Base-by-base conservation (phyloP, 352 stramenopile species). In the Pythium coloratum region DNA sequence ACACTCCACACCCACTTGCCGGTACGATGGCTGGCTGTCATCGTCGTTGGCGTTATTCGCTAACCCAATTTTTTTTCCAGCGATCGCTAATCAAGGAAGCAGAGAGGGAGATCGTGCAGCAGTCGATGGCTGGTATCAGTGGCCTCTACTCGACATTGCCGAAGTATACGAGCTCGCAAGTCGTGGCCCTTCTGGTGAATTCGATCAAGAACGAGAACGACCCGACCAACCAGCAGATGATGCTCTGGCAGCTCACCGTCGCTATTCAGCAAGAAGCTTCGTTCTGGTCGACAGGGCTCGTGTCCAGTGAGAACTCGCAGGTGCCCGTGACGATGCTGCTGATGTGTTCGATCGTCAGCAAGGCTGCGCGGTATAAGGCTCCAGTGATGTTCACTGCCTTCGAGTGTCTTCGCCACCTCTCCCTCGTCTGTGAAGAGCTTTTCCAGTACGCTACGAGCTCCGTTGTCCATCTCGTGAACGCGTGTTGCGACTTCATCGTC, bases 221-320 rank as follows among this genome's bases (percentile, higher is more conserved):
- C 51, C 86, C 88, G 6, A 94, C 88, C 13, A 96, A 96, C 67
- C 86, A 94, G 69, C 88, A 96, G 60, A 94, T 96, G 88, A 90
- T 90, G 55, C 88, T 96, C 69, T 96, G 88, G 88, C 78, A 93
- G 55, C 74, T 96, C 55, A 91, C 84, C 2, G 85, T 96, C 18
- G 88, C 88, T 2, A 93, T 94, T 53, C 86, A 94, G 61, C 84
- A 96, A 68, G 88, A 96, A 66, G 86, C 86, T n/a, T 81, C 81
- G 33, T 92, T 90, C 57, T 96, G 88, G 88, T 88, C 86, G 7
- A 86, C 77, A 12, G 88, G 88, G 1, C 63, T 94, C 20, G 81
- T 85, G 13, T 96, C 88, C 14, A 96, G 86, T 61, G 78, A 83
- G 47, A 96, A 88, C 62, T 94, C 86, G 2, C 88, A 96, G 66